Base-by-base conservation (phyloP, 2,329 filamentous ascomycete species). In the Xylariaceae sp. region DNA sequence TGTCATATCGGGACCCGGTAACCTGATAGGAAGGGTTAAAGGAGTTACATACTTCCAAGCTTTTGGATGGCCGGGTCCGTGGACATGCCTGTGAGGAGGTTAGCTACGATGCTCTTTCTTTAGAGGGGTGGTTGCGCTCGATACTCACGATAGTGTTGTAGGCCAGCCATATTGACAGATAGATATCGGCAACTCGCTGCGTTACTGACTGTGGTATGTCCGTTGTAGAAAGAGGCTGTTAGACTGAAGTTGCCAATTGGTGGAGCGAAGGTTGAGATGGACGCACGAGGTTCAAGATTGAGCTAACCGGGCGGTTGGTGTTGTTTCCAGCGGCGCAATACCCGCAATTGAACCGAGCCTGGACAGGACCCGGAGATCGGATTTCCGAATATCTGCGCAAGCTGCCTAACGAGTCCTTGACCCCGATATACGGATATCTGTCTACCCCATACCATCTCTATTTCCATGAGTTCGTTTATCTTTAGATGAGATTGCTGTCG, bases 281-380 rank as follows among this genome's bases (percentile, higher is more conserved):
- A 26, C 26, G 8, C 26, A 4, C 8, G 26, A 26, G 26, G 26
- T 26, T 26, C 26, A n/a, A 79, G 79, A 83, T 83, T 84, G 80
- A 83, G 80, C 80, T 83, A 84, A 76, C 78, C 76, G 73, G 77
- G 77, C 76, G 47, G n/a, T 12, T 9, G 34, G 30, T 50, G 8
- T 42, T 45, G 46, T 29, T 39, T 2, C 7, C 18, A 19, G 12
- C 32, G 6, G 32, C 13, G 18, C n/a, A 50, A 44, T 18, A 42
- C 15, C 29, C 30, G 30, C 29, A 39, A 45, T 54, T 29, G 43
- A 16, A 47, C 8, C 39, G 9, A 34, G n/a, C n/a, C n/a, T n/a
- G n/a, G n/a, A n/a, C n/a, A n/a, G n/a, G n/a, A n/a, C n/a, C n/a
- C 13, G 32, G 32, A 34, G 32, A 34, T 15, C 32, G 32, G 13